Evolutionary conservation across 164 flowering plant species (phyloP), one percentile per base, ranked within the genome.

Genomic region (Dillenia suffruticosa): DNA sequence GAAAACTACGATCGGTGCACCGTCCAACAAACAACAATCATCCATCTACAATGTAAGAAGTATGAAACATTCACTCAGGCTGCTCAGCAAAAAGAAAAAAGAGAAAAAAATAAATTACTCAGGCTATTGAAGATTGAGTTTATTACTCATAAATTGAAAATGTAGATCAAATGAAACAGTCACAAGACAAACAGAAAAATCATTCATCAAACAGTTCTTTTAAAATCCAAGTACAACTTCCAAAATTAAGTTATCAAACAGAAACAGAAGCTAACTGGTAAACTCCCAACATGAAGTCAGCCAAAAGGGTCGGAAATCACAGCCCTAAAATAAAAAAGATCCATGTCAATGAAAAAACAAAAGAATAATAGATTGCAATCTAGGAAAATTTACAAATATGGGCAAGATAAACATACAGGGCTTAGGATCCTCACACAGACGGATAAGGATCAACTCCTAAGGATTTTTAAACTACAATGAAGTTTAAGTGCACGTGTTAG

Each of bases 21-120:
- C 49, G 72, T 77, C 68, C 78, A 71, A 72, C 64, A 71, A 62
- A 78, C 58, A 69, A 76, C 60, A 74, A 58, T 86, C 85, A 86
- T 78, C 91, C 86, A 86, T 83, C 88, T 81, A 86, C 84, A 83
- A 77, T 69, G 67, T 57, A 74, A 74, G 64, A 67, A 65, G 44
- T 57, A 60, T 46, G 58, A 45, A 44, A 46, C 2, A n/a, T 51
- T 59, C 62, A 61, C 16, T 16, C 45, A 50, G 12, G 50, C 14
- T 47, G 26, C 32, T 26, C 32, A 26, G 46, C 19, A 53, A 45
- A 49, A 44, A n/a, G 56, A 57, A 47, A 9, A 48, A 57, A 48
- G 22, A 10, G 13, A 55, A 15, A 12, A 19, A 3, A 16, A 24
- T 1, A 32, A 12, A 57, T 46, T 4, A 46, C 51, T 59, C 40